Base-by-base conservation (phyloP, 345 rosid genomes). In the Gossypium longicalyx region DNA sequence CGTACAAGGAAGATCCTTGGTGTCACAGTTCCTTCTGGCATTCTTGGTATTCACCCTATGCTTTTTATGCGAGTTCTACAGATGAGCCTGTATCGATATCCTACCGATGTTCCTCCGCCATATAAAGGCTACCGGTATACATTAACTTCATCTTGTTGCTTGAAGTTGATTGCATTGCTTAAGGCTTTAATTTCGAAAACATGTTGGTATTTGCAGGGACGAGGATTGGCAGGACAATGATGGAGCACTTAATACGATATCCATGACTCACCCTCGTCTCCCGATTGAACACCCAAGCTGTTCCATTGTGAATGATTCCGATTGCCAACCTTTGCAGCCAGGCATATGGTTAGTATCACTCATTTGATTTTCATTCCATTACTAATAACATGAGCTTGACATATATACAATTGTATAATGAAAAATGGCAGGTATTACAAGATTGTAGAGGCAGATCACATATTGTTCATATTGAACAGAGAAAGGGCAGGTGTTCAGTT, bases 201-300 rank as follows among this genome's bases (percentile, higher is more conserved):
- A 20, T 22, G 62, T 57, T 57, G 1, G 41, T 12, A 71, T 68
- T 15, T 69, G 75, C 85, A 95, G 98, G 86, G 97, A 95, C 81
- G 97, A 95, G 77, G 97, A 91, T 79, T 95, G 99, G 99, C 84
- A 70, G 76, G 98, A 95, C 81, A 95, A 95, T 77, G 99, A 95
- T 73, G 98, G 99, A 77, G 99, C 99, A 48, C 75, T 95, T 76
- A 95, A 95, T 85, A 91, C 94, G 48, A 82, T 95, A 80, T 93
- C 99, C 58, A 90, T 93, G 91, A 95, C 99, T 77, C 93, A 93
- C 78, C 99, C 99, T 17, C 88, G 87, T 48, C 69, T 93, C 51
- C 98, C 99, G 3, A 38, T 89, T 17, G 97, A 93, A 77, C 98
- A 95, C 44, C 90, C 92, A 2, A 85, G 83, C 72, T 79, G 69